phyloP scores from a whole-genome alignment of 306 rosid genomes.

The Canavalia gladiata region DNA sequence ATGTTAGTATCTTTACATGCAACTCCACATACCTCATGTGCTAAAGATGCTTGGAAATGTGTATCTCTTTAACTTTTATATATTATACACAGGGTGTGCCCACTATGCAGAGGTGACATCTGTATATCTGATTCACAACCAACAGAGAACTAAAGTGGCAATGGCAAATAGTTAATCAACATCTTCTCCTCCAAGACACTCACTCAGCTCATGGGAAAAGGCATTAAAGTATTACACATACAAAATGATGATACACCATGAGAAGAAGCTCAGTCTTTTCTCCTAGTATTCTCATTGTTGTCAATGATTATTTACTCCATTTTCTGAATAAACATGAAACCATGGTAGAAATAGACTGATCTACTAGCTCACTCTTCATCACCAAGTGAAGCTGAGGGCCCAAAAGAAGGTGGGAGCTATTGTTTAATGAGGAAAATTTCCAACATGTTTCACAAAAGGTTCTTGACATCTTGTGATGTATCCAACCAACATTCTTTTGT shows the following conservation, averaged over 20 bases:
- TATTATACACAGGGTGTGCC: conserved; percentile 88
- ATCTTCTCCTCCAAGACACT: conserved; percentile 33
- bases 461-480: conserved; percentile 23
- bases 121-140: conserved; percentile 71
- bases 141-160: conserved; percentile 56
- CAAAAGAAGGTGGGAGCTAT: conserved; percentile 20
- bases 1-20: conserved; percentile 11
- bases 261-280: conserved; percentile 61
- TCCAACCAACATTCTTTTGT: background rate
- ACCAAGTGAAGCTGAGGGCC: conserved; percentile 21
- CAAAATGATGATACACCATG: conserved; percentile 33
- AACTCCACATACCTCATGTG: conserved; percentile 31
- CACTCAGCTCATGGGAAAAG: conserved; percentile 16
- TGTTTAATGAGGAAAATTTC: conserved; percentile 36
- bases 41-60: conserved; percentile 31
- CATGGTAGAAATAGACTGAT: conserved; percentile 59
- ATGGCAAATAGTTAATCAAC: conserved; percentile 44
- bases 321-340: conserved; percentile 48
- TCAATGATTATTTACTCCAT: conserved; percentile 48
- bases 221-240: conserved; percentile 36
- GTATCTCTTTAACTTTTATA: conserved; percentile 31
- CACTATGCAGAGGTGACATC: conserved; percentile 90
- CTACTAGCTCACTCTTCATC: conserved; percentile 41
- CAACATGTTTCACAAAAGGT: conserved; percentile 49
- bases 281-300: conserved; percentile 48